These are phyloP conservation scores for Arachis monticola DNA, from an alignment of 331 rosid species.

Conservation along the genomic window DNA sequence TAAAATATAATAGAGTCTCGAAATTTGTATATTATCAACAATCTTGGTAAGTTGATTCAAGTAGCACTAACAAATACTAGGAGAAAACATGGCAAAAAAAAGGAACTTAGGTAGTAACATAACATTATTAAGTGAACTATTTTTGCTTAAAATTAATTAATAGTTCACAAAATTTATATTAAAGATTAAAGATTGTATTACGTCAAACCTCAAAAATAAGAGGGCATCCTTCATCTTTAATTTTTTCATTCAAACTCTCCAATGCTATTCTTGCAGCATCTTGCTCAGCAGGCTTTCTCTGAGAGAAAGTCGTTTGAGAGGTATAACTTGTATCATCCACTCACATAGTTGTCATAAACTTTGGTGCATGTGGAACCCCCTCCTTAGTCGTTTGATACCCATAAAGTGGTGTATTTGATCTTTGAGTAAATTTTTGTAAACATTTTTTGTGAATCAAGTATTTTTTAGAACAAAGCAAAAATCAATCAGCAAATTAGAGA, in stretches of 20 bases:
- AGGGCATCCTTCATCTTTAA: too few relatives aligned
- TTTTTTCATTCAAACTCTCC: too few relatives aligned
- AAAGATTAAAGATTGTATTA: too few relatives aligned
- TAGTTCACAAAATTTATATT: background rate
- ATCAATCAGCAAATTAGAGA: constrained; percentile 12
- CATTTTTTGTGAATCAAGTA: constrained; percentile 43
- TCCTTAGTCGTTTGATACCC: constrained; percentile 50
- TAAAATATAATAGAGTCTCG: too few relatives aligned
- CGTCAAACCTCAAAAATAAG: too few relatives aligned
- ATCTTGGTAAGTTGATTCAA: background rate
- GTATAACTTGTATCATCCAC: constrained; percentile 45
- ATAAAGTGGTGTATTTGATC: constrained; percentile 38
- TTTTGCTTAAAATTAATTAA: background rate
- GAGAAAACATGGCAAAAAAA: background rate
- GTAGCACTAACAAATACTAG: constrained; percentile 2
- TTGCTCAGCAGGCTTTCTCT: too few relatives aligned
- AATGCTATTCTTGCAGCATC: too few relatives aligned
- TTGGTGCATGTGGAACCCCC: constrained; percentile 43
- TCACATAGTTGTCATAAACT: constrained; percentile 47
- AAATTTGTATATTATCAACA: too few relatives aligned
- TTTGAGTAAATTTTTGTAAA: constrained; percentile 49
- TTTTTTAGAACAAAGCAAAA: constrained; percentile 33
- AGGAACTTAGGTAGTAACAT: background rate
- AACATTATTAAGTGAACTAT: background rate
- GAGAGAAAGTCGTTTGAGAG: too few relatives aligned